These are phyloP conservation scores for Paramecium tetraurelia DNA, from an alignment of 73 alveolate genomes.

Conservation along the genomic window DNA sequence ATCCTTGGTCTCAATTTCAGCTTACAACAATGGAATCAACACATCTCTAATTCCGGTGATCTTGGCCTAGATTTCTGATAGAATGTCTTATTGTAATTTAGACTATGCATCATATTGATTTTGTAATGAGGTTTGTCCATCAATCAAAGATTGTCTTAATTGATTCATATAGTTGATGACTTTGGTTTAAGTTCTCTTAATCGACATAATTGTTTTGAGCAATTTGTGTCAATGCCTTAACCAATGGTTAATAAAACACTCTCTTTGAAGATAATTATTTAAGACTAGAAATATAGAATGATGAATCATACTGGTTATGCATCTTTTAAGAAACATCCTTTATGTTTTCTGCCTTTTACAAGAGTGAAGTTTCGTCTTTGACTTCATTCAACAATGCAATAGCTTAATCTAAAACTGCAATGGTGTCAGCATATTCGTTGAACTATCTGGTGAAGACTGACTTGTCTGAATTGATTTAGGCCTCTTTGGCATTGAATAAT, in stretches of 20 bases:
- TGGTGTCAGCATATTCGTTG: slow-evolving; percentile 32
- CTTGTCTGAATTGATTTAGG: not conserved
- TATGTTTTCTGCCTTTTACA: not conserved
- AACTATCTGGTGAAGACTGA: not conserved
- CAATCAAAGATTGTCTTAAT: slow-evolving; percentile 6
- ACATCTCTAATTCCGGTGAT: not conserved
- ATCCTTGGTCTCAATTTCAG: slow-evolving; percentile 15
- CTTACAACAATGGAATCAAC: not conserved
- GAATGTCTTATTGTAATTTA: not conserved
- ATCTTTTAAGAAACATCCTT: not conserved
- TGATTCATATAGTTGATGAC: not conserved
- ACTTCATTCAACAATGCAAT: slow-evolving; percentile 17
- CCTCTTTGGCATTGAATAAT: slow-evolving; percentile 11
- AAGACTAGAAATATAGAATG: not conserved
- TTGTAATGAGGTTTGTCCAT: slow-evolving; percentile 6
- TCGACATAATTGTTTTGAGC: slow-evolving; percentile 18
- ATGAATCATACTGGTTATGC: not conserved
- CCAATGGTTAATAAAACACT: slow-evolving; percentile 44
- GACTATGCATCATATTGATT: slow-evolving; percentile 1
- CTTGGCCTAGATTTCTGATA: slow-evolving; percentile 20
- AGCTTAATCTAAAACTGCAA: slow-evolving; percentile 25
- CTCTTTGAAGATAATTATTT: not conserved
- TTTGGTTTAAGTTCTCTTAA: slow-evolving; percentile 39
- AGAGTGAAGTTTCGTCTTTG: not conserved
- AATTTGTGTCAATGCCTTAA: not conserved